Conservation (phyloP, 768 basidiomycete species). For the Chalciporus chontae region DNA sequence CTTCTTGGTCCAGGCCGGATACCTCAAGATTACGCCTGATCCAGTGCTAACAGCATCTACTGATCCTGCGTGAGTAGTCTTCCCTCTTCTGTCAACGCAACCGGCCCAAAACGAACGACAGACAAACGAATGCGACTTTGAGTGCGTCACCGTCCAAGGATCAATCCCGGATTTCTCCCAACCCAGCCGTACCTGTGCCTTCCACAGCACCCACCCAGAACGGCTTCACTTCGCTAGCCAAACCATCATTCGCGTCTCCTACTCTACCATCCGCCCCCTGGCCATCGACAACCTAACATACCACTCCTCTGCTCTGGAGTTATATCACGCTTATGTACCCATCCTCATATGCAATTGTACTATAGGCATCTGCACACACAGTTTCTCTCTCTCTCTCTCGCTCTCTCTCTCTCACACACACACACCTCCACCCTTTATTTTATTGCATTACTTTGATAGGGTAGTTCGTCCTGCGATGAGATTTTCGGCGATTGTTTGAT, state of each 20-base stretch:
- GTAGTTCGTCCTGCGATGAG: conserved; percentile 28
- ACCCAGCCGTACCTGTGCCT: conserved; percentile 10
- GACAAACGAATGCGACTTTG: conserved; percentile 15
- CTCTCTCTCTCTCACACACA: not conserved
- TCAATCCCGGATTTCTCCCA: conserved; percentile 14
- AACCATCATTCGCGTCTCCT: conserved; percentile 21
- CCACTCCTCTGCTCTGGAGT: not conserved
- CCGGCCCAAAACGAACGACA: not conserved
- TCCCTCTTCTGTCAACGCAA: not conserved
- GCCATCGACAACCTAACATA: conserved; percentile 18
- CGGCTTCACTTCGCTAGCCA: conserved; percentile 12
- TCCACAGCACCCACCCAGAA: conserved; percentile 18
- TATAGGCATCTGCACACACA: conserved; percentile 24
- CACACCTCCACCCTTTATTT: conserved; percentile 4
- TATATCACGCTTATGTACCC: conserved; percentile 2
- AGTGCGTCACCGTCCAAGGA: conserved; percentile 28
- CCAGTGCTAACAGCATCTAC: conserved; percentile 32
- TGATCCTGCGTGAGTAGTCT: conserved; percentile 36
- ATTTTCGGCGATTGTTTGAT: conserved; percentile 38
- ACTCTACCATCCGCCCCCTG: conserved; percentile 20
- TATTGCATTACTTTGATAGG: conserved; percentile 5
- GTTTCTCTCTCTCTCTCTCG: conserved; percentile 2
- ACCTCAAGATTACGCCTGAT: conserved; percentile 66
- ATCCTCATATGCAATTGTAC: conserved; percentile 26
- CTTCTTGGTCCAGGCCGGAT: conserved; percentile 83